Evolutionary conservation across 805 yeast species (phyloP).

Genomic region (Lachancea kluyveri): DNA sequence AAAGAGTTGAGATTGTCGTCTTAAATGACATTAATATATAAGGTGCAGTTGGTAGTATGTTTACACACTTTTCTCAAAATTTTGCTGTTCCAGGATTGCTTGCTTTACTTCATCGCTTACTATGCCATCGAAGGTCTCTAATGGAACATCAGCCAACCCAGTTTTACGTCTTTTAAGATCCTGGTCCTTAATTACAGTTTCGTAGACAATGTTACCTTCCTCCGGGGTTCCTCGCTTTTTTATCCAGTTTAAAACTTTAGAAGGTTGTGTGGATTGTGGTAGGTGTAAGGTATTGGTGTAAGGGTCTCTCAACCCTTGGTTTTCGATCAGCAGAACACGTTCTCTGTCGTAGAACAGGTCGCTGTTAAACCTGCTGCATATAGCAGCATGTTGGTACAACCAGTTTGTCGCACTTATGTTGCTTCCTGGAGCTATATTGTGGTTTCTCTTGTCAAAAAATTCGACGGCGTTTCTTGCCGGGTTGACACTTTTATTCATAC

Average conservation of each 20-base stretch:
- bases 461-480: conserved; percentile 34
- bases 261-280: conserved; percentile 74
- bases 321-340: conserved; percentile 37
- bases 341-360: conserved; percentile 52
- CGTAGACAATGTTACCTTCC: conserved; percentile 36
- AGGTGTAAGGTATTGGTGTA: conserved; percentile 79
- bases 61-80: conserved; percentile 34
- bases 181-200: conserved; percentile 41
- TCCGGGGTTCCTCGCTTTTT: conserved; percentile 20
- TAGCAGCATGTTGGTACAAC: conserved; percentile 79
- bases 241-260: conserved; percentile 29
- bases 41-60: too few relatives aligned
- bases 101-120: conserved; percentile 50
- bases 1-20: too few relatives aligned
- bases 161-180: conserved; percentile 46
- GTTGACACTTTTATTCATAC: conserved; percentile 14
- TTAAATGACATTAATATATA: too few relatives aligned
- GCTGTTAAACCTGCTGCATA: conserved; percentile 66
- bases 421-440: conserved; percentile 25
- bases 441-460: conserved; percentile 33
- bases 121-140: conserved; percentile 49
- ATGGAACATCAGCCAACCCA: conserved; percentile 57
- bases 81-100: conserved; percentile 60
- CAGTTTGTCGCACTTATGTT: conserved; percentile 63
- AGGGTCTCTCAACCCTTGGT: conserved; percentile 64